Evolutionary conservation across 495 filamentous ascomycete genomes (phyloP), one percentile per base, ranked within the genome.

Genomic region (Acidomyces sp.): DNA sequence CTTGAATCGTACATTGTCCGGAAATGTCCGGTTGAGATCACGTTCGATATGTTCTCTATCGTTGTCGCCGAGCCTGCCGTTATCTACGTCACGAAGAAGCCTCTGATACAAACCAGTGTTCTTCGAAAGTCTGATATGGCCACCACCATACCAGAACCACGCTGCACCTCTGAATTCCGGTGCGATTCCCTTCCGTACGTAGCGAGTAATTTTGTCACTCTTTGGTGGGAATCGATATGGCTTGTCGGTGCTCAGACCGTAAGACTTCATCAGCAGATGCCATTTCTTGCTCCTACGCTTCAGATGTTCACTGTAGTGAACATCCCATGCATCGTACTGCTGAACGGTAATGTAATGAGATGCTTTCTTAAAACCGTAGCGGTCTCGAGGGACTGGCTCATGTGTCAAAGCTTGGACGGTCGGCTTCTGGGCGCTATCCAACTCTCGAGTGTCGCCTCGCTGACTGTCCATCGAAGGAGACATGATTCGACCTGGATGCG

Each of bases 91-190:
- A 44, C 65, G 57, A 10, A 92, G 60, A 22, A 94, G 64, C 29
- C 73, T 62, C 27, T 75, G 68, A 49, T 94, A 97, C 9, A 84
- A 57, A 2, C 82, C 82, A 7, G 67, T 62, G 53, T 93, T 69
- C 39, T 82, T 77, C 39, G 72, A 71, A 40, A 95, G 53, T 47
- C 78, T 74, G 28, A 75, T 71, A 20, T 82, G 82, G 4, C 90
- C 90, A 10, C 85, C 85, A n/a, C 85, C 86, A 57, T 95, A 97
- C 60, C 78, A 96, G 53, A 93, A 97, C 90, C 90, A 97, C 22
- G 90, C 88, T 4, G 80, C 78, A 9, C 90, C 90, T 51, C 90
- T 72, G 73, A 83, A 86, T 42, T 93, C 84, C 1, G 86, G 80
- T 2, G 90, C 90, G 18, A 95, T 85, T n/a, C 90, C 90, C 58